Percentiles rank a stretch among this genome's conserved stretches.
These are phyloP conservation scores for Trichoderma arundinaceum DNA, from an alignment of 2,329 filamentous ascomycete genomes.

Conservation along the genomic window DNA sequence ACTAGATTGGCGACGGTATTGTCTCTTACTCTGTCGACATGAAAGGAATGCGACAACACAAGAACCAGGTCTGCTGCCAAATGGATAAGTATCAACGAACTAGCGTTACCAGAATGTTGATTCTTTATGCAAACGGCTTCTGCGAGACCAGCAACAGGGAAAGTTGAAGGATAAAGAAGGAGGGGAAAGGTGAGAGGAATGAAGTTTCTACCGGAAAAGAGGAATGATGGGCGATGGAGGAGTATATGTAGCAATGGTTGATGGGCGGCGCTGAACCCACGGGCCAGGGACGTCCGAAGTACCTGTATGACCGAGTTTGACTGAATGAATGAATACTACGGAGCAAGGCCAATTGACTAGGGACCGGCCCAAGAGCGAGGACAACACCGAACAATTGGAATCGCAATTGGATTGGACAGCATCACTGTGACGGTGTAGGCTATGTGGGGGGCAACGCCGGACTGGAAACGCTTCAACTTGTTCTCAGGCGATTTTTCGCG, in stretches of 20 bases:
- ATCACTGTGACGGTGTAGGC: conserved; percentile 22
- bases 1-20: not conserved
- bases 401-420: conserved; percentile 28
- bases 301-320: not conserved
- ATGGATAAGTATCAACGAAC: not conserved
- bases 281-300: conserved; percentile 13
- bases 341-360: not conserved
- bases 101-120: not conserved
- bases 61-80: conserved; percentile 1
- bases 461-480: conserved; percentile 17
- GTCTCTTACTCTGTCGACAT: conserved; percentile 1
- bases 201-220: not conserved
- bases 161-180: not conserved
- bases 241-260: conserved; percentile 27
- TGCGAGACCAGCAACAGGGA: not conserved
- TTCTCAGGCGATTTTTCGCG: conserved; percentile 20
- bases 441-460: conserved; percentile 31
- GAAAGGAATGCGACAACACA: not conserved
- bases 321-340: not conserved
- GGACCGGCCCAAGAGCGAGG: conserved; percentile 16
- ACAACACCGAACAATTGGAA: conserved; percentile 7
- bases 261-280: not conserved
- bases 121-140: not conserved
- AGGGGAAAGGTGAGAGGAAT: not conserved
- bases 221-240: conserved; percentile 6